Evolutionary conservation across 164 flowering plant genomes (phyloP).

Genomic region (Chimonanthus praecox): DNA sequence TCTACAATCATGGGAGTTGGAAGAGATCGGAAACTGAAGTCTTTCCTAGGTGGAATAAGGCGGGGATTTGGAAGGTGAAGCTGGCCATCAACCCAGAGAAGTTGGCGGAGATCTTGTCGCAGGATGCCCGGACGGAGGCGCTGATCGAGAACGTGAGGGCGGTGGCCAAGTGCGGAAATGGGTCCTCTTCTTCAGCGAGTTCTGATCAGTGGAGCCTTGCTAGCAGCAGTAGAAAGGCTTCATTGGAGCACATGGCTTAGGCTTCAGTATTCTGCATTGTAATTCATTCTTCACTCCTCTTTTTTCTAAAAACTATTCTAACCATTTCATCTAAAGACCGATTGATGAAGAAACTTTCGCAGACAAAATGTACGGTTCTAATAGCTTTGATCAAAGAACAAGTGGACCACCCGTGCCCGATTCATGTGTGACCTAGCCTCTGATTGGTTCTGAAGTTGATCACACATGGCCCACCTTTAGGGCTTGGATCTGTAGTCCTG

Average conservation of each 20-base stretch:
- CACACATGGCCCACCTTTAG: not conserved
- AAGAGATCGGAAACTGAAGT: conserved; percentile 42
- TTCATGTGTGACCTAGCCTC: not conserved
- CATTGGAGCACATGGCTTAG: conserved; percentile 31
- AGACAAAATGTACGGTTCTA: not conserved
- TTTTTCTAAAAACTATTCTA: not conserved
- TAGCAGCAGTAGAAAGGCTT: conserved; percentile 53
- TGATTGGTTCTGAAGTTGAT: not conserved
- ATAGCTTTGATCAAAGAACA: not conserved
- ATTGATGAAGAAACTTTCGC: not conserved
- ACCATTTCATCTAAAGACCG: not conserved
- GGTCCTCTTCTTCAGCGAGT: conserved; percentile 28
- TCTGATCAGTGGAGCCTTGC: conserved; percentile 76
- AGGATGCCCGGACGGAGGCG: conserved; percentile 57
- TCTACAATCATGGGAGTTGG: conserved; percentile 40
- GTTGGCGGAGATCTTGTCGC: conserved; percentile 62
- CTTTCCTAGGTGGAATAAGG: conserved; percentile 22
- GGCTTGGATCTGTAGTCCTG: not conserved
- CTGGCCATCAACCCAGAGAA: conserved; percentile 71
- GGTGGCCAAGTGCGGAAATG: conserved; percentile 70
- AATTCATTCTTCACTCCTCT: not conserved
- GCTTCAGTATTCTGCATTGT: not conserved
- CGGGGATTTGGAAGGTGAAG: conserved; percentile 89
- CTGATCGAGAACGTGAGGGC: conserved; percentile 75
- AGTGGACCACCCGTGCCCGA: not conserved